A percentile compares a stretch with the other conserved stretches of the same genome.
phyloP scores from a whole-genome alignment of 768 basidiomycete species.

The Tricholomella constricta region DNA sequence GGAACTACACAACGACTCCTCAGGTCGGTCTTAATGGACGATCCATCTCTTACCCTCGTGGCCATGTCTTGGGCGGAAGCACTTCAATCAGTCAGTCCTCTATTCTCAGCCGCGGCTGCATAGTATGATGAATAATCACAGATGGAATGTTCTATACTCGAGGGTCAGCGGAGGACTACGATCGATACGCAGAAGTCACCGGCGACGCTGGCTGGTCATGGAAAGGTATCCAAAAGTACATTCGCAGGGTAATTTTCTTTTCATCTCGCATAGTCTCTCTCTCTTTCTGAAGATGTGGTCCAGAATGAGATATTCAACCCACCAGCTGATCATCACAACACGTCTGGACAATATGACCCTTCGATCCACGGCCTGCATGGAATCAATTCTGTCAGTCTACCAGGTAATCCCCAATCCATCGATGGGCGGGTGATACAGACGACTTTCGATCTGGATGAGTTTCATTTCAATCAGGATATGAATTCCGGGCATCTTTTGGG shows the following conservation, averaged over 20 bases:
- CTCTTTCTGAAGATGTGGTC: not conserved
- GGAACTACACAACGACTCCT: constrained; percentile 33
- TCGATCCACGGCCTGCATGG: constrained; percentile 32
- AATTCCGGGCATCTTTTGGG: constrained; percentile 28
- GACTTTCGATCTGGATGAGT: constrained; percentile 28
- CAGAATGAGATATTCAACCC: constrained; percentile 34
- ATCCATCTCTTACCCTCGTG: constrained; percentile 23
- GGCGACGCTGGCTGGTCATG: constrained; percentile 36
- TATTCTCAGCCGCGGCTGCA: not conserved
- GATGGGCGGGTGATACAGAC: constrained; percentile 31
- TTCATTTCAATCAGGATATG: constrained; percentile 25
- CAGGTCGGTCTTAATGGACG: constrained; percentile 28
- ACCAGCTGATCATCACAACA: constrained; percentile 37
- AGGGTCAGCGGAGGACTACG: constrained; percentile 32
- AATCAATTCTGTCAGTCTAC: constrained; percentile 29
- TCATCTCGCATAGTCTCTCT: not conserved
- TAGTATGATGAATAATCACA: not conserved
- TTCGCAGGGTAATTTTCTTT: constrained; percentile 24
- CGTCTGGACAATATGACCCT: constrained; percentile 31
- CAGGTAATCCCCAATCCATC: constrained; percentile 29
- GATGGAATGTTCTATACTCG: constrained; percentile 35
- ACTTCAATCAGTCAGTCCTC: constrained; percentile 28
- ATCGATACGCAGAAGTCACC: constrained; percentile 29
- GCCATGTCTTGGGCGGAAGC: constrained; percentile 32
- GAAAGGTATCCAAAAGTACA: constrained; percentile 27